Conservation (phyloP, 2,329 filamentous ascomycete genomes). For the Monosporascus sp. region DNA sequence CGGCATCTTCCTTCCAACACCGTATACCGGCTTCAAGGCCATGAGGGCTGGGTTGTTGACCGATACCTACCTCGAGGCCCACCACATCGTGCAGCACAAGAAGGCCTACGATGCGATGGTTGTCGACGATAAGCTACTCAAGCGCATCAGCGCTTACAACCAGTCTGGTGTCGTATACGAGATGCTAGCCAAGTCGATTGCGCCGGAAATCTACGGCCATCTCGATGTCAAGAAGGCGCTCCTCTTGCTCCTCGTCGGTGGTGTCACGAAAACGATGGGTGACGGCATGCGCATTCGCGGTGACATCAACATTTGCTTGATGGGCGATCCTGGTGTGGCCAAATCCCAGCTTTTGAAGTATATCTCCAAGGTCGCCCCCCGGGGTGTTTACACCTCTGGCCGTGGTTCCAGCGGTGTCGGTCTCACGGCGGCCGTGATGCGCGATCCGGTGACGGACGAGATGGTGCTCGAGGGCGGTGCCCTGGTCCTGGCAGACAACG, state of each 20-base stretch:
- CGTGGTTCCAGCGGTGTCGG: constrained; percentile 77
- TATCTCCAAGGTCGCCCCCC: constrained; percentile 94
- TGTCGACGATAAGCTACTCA: constrained; percentile 72
- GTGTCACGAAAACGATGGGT: constrained; percentile 93
- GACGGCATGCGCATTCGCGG: constrained; percentile 99
- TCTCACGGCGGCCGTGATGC: constrained; percentile 78
- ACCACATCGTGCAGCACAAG: constrained; percentile 92
- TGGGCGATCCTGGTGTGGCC: constrained; percentile 99
- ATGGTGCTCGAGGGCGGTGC: constrained; percentile 80
- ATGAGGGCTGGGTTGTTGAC: constrained; percentile 95
- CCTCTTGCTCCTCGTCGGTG: constrained; percentile 89
- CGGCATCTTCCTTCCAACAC: constrained; percentile 93
- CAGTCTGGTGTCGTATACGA: constrained; percentile 91
- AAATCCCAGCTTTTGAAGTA: constrained; percentile 98
- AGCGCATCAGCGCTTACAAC: constrained; percentile 79
- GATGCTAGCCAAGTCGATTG: constrained; percentile 90
- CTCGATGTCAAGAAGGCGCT: constrained; percentile 97
- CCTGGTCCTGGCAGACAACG: constrained; percentile 74
- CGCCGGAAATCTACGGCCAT: constrained; percentile 94
- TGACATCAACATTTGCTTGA: constrained; percentile 97
- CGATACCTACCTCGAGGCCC: constrained; percentile 94
- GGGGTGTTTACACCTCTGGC: constrained; percentile 79
- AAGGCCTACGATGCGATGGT: constrained; percentile 93
- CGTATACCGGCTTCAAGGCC: constrained; percentile 98
- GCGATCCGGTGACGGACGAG: constrained; percentile 76